Evolutionary conservation across 805 yeast genomes (phyloP), one percentile per base, ranked within the genome.

Genomic region (Candida saitoana): DNA sequence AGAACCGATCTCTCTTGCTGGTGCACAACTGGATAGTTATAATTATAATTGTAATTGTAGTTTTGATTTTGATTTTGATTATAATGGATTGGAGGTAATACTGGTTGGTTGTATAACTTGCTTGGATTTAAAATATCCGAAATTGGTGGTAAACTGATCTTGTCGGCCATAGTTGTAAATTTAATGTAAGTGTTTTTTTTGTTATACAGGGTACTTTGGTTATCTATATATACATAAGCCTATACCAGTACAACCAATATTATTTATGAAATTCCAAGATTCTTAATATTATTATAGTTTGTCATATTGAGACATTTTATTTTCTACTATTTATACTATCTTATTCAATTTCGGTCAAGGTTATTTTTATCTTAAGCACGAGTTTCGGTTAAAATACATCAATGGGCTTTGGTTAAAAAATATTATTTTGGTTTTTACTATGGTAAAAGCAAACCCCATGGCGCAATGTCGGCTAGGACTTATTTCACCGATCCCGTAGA

Each of bases 81-180:
- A 29, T 29, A 29, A 5, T 29, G 32, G 16, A 29, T 29, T 5
- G 43, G 45, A 14, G 37, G 36, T 27, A 39, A n/a, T 20, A 42
- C 20, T 30, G 24, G 40, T 12, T 27, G 38, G 39, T 32, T 19
- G 29, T 29, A 29, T 14, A 29, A 29, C 16, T 29, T 29, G 16
- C 16, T 29, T 5, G 32, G 32, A 27, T 48, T 49, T 34, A 69
- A 56, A 18, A 69, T 64, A 52, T 69, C 71, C n/a, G 68, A 63
- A 27, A 69, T 68, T 3, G 73, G 71, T 8, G 73, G 74, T 50
- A 69, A 62, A 18, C 65, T 59, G 11, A 69, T 55, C 41, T 59
- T 59, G 42, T 38, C 16, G 3, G 45, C 22, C 25, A 22, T 22
- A 22, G 9, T 22, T 7, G 9, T 22, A 7, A 22, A 22, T 7